Base-by-base conservation (phyloP, 2,329 filamentous ascomycete species). In the Fusarium temperatum region DNA sequence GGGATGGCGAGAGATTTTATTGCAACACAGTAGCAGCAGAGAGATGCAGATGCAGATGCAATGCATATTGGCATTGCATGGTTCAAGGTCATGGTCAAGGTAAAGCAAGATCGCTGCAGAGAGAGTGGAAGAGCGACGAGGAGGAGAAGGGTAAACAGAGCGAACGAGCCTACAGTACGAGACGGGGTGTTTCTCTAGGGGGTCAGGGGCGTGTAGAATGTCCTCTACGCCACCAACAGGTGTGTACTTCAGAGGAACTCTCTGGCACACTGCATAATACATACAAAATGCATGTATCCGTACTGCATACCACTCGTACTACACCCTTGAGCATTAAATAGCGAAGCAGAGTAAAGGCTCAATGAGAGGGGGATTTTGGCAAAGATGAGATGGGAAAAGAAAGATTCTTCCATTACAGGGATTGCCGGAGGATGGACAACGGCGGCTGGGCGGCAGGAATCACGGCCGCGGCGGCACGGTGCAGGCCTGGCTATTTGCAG, bases 1-100 rank as follows among this genome's bases (percentile, higher is more conserved):
- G 54, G 60, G 68, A 66, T 62, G 67, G 68, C 71, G 71, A 73
- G 71, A 74, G 71, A 72, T 73, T 73, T 73, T 73, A 72, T 74
- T 66, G 38, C 63, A 64, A 53, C 57, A 41, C 60, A 61, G 53
- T 59, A 59, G 54, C 60, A 74, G 66, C 41, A 66, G 42, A 50
- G 44, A 61, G 26, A 68, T 67, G 45, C 39, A 68, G 55, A 58
- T 28, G 55, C 55, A 58, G 55, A 68, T 68, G 64, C 48, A 66
- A 55, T 64, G 65, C 65, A 66, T 58, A 72, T 45, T 41, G 63
- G 54, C 60, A 73, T 60, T 50, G 39, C 55, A 66, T 68, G 47
- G 36, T 68, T 68, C 70, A 58, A 59, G 70, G 70, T 67, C 68
- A 68, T 63, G 61, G 61, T 41, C 64, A 66, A 57, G 30, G 58